Evolutionary conservation across 2,329 filamentous ascomycete species (phyloP).

Genomic region (Epichloe sp.): DNA sequence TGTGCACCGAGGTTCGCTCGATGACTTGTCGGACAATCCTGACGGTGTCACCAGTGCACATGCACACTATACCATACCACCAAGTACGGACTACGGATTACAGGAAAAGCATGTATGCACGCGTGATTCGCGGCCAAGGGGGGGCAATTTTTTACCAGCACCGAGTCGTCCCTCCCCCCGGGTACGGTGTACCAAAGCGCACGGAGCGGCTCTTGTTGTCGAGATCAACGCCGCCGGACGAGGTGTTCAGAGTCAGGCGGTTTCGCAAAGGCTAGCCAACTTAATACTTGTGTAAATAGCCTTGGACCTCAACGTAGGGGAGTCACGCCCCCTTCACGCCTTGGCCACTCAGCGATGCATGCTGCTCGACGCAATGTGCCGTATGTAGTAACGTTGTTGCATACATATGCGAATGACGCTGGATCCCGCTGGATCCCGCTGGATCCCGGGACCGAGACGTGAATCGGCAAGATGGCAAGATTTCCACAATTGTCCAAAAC

Average conservation of each 20-base stretch:
- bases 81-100: too few species aligned
- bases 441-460: not conserved
- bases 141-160: too few species aligned
- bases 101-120: not conserved
- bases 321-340: too few species aligned
- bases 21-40: too few species aligned
- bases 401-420: not conserved
- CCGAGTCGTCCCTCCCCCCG: not conserved
- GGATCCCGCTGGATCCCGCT: not conserved
- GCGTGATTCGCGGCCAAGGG: too few species aligned
- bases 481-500: not conserved
- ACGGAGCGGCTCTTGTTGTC: not conserved
- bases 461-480: not conserved
- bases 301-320: too few species aligned
- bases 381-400: not conserved
- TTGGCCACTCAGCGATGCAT: not conserved
- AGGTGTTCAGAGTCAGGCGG: not conserved
- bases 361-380: slow-evolving; percentile 1
- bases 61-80: too few species aligned
- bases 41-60: too few species aligned
- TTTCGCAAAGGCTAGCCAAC: too few species aligned
- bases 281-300: too few species aligned
- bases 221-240: not conserved
- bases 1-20: not conserved
- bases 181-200: not conserved